Evolutionary conservation across 169 alveolate species (phyloP).

Genomic region (Pseudocohnilembus persalinus): DNA sequence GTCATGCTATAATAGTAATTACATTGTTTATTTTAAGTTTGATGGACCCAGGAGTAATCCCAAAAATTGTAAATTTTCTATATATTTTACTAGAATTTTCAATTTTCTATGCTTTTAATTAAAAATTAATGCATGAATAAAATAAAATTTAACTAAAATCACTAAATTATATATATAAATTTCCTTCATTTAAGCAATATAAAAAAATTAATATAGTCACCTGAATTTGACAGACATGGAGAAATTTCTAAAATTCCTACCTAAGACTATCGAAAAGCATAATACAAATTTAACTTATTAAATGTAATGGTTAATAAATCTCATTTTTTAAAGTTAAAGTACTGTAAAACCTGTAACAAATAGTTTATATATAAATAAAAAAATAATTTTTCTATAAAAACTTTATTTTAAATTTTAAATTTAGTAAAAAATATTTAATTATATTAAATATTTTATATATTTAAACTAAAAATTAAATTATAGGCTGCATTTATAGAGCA

Average conservation of each 20-base stretch:
- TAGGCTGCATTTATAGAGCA: conserved; percentile 79
- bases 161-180: background rate
- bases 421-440: background rate
- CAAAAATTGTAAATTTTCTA: conserved; percentile 31
- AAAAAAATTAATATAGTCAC: background rate
- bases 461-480: no score
- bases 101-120: background rate
- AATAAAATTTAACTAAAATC: no score
- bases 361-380: background rate
- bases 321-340: conserved; percentile 64
- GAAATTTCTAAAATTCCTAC: conserved; percentile 1
- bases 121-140: background rate
- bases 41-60: conserved; percentile 48
- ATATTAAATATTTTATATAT: conserved; percentile 29
- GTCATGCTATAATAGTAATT: background rate
- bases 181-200: background rate
- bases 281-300: background rate
- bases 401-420: background rate
- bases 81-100: background rate
- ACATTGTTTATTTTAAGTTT: background rate
- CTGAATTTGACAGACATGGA: conserved; percentile 3
- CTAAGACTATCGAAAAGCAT: background rate
- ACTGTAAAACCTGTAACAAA: conserved; percentile 80
- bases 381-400: background rate
- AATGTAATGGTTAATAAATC: conserved; percentile 9